Evolutionary conservation across 345 rosid genomes (phyloP).

Genomic region (Syzygium jambos): DNA sequence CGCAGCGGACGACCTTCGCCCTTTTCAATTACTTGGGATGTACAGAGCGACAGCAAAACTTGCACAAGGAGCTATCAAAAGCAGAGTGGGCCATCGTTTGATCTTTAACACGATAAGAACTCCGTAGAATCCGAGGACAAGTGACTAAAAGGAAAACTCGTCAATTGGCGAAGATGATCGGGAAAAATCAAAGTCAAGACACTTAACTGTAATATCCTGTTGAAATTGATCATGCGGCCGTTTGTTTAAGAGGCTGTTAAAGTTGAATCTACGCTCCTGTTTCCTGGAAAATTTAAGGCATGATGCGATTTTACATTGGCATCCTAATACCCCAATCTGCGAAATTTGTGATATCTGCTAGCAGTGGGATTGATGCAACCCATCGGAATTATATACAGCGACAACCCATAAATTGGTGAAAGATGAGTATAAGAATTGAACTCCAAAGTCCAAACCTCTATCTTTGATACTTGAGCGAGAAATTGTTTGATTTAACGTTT

Average conservation of each 20-base stretch:
- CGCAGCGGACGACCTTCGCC: neutral
- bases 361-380: fast-evolving
- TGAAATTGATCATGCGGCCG: neutral
- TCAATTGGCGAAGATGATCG: neutral
- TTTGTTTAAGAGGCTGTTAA: neutral
- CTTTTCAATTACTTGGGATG: neutral
- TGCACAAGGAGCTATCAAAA: neutral
- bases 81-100: neutral
- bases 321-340: neutral
- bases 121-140: neutral
- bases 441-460: neutral
- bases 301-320: neutral
- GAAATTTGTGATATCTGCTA: neutral
- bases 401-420: too few species aligned
- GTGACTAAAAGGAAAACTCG: neutral
- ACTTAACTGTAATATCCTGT: neutral
- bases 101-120: neutral
- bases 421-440: neutral
- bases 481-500: neutral
- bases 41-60: neutral
- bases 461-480: neutral
- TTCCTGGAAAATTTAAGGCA: too few species aligned
- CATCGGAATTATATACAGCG: too few species aligned
- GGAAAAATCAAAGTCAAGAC: neutral
- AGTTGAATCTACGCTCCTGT: neutral